Evolutionary conservation across 1,139 yeast genomes (phyloP), one percentile per base, ranked within the genome.

Genomic region (Fermentozyma sake): DNA sequence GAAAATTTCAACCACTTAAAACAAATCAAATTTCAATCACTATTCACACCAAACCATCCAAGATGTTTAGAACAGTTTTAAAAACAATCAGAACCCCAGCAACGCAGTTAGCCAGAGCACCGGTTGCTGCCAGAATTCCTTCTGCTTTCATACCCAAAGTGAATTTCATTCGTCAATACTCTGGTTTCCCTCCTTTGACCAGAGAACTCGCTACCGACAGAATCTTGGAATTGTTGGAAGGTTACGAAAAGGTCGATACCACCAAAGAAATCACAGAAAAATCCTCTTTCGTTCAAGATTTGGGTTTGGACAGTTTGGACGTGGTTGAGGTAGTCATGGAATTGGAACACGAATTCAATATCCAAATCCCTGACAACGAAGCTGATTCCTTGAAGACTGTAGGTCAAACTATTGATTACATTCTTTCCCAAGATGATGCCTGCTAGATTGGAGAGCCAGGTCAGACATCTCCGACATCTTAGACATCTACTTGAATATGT

Each of bases 291-390:
- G 61, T 76, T 24, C 77, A 73, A 41, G 95, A 86, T 52, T 70
- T 86, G 42, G 94, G 94, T 2, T 71, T 85, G 45, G 96, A 86
- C 61, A 80, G 91, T 17, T 73, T 86, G 50, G 96, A 86, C 50
- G 80, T 83, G 19, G 95, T 84, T 25, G 96, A 86, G 55, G 89
- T 85, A 22, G 74, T 86, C 22, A 85, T 86, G 86, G 94, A 85
- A 46, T 75, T 86, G 38, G 96, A 86, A 60, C 81, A 77, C 44
- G 95, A 85, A 50, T 78, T 79, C 55, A 75, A 78, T 44, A 72
- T 75, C 48, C 83, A 79, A 52, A 84, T 86, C 53, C 93, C 95
- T 26, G 95, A 86, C 57, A 75, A 78, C 43, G 89, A 83, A 54
- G 91, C 94, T 23, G 94, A 85, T 52, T 72, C 73, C 41, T 76